phyloP scores from a whole-genome alignment of 2,329 filamentous ascomycete species.

The Colletotrichum somersetense region DNA sequence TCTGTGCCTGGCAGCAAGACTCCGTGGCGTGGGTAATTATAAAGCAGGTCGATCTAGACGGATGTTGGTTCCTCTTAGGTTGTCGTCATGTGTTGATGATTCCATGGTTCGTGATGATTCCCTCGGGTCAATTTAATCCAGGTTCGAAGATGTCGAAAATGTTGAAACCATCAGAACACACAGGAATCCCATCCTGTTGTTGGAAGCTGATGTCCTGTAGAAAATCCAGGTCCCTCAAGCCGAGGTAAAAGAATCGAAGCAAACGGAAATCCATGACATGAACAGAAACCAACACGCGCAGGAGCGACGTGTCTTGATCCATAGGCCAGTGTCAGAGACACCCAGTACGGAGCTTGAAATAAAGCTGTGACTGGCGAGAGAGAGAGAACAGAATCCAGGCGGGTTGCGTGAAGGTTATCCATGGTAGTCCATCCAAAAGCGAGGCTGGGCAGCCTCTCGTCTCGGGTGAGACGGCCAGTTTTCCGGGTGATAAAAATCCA shows the following conservation, averaged over 20 bases:
- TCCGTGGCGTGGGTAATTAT: fast-evolving
- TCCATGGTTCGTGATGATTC: not conserved
- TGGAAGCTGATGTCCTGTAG: not conserved
- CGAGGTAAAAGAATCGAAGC: constrained; percentile 24
- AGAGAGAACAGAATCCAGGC: not conserved
- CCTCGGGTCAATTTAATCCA: not conserved
- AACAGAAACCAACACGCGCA: constrained; percentile 22
- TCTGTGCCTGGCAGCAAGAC: not conserved
- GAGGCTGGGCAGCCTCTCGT: constrained; percentile 27
- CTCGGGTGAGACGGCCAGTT: constrained; percentile 34
- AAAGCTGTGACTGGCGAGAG: constrained; percentile 9
- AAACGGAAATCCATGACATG: constrained; percentile 38
- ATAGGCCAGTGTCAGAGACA: not conserved
- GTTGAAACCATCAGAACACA: not conserved
- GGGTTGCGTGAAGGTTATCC: constrained; percentile 1
- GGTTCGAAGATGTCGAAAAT: not conserved
- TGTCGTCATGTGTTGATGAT: not conserved
- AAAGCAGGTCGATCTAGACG: not conserved
- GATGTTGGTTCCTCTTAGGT: not conserved
- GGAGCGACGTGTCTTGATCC: not conserved
- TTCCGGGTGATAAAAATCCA: constrained; percentile 13
- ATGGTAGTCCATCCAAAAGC: constrained; percentile 23
- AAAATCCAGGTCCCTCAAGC: not conserved
- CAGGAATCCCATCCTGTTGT: not conserved
- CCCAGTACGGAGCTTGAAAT: constrained; percentile 22